These are phyloP conservation scores for Hypoxylon sp. DNA, from an alignment of 2,329 filamentous ascomycete species.

Conservation along the genomic window DNA sequence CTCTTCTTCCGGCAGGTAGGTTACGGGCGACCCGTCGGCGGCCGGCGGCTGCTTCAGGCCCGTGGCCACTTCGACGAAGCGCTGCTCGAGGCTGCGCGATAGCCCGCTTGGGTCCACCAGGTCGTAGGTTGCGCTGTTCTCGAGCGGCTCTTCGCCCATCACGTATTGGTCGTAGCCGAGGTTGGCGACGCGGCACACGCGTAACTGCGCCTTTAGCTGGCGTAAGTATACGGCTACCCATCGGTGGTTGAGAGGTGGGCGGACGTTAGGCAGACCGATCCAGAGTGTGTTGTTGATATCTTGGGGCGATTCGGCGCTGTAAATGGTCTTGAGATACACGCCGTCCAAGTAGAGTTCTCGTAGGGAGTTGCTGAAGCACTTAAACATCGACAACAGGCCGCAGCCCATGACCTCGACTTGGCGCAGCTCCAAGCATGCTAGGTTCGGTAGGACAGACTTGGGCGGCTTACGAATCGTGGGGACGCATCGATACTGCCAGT, in stretches of 20 bases:
- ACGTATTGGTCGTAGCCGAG: slow-evolving; percentile 62
- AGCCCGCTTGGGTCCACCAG: slow-evolving; percentile 60
- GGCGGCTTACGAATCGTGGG: slow-evolving; percentile 54
- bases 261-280: slow-evolving; percentile 62
- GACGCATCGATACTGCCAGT: slow-evolving; percentile 59
- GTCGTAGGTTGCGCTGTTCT: slow-evolving; percentile 56
- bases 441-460: slow-evolving; percentile 55
- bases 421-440: slow-evolving; percentile 63
- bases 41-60: slow-evolving; percentile 58
- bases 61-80: slow-evolving; percentile 63
- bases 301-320: slow-evolving; percentile 54
- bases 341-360: slow-evolving; percentile 63
- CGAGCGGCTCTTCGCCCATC: slow-evolving; percentile 51
- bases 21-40: slow-evolving; percentile 54
- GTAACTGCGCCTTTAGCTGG: slow-evolving; percentile 55
- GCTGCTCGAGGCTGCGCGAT: slow-evolving; percentile 59
- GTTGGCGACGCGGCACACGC: slow-evolving; percentile 61
- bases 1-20: slow-evolving; percentile 53
- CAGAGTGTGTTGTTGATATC: slow-evolving; percentile 59
- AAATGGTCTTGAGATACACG: slow-evolving; percentile 61
- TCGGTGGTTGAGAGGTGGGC: slow-evolving; percentile 55
- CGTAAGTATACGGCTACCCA: slow-evolving; percentile 63
- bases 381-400: slow-evolving; percentile 55
- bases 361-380: slow-evolving; percentile 58
- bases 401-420: slow-evolving; percentile 58